Conservation (phyloP, 75 land plant species). For the Pseudotsuga menziesii region DNA sequence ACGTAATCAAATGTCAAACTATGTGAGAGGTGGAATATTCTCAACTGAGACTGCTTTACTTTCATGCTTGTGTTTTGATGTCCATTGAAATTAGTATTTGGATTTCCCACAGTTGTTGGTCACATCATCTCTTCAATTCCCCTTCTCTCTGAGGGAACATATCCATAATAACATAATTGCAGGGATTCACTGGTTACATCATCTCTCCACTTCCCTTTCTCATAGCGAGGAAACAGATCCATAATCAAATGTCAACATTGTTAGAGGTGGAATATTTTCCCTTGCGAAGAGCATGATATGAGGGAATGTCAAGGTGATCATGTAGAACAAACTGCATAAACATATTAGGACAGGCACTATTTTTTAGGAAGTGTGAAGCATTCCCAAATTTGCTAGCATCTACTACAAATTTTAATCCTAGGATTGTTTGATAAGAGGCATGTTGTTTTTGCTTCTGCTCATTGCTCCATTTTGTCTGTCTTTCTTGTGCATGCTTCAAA, state of each 20-base stretch:
- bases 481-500: slow-evolving; percentile 21
- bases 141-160: no score
- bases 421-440: slow-evolving; percentile 14
- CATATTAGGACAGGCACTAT: slow-evolving; percentile 71
- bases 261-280: slow-evolving; percentile 83
- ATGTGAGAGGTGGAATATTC: no score
- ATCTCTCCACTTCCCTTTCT: no score
- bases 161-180: no score
- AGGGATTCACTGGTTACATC: no score
- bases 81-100: no score
- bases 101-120: no score
- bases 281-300: slow-evolving; percentile 81
- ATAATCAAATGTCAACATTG: slow-evolving; percentile 29
- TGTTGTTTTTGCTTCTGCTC: slow-evolving; percentile 17
- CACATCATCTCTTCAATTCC: no score
- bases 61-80: no score
- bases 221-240: no score
- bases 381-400: slow-evolving; percentile 69
- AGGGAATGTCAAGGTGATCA: slow-evolving; percentile 63
- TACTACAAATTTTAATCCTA: slow-evolving; percentile 41
- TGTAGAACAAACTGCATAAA: slow-evolving; percentile 70
- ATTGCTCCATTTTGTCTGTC: slow-evolving; percentile 60
- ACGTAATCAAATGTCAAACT: no score
- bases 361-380: slow-evolving; percentile 68
- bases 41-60: no score